phyloP scores from a whole-genome alignment of 2,329 filamentous ascomycete genomes.

The Fusarium nanum region DNA sequence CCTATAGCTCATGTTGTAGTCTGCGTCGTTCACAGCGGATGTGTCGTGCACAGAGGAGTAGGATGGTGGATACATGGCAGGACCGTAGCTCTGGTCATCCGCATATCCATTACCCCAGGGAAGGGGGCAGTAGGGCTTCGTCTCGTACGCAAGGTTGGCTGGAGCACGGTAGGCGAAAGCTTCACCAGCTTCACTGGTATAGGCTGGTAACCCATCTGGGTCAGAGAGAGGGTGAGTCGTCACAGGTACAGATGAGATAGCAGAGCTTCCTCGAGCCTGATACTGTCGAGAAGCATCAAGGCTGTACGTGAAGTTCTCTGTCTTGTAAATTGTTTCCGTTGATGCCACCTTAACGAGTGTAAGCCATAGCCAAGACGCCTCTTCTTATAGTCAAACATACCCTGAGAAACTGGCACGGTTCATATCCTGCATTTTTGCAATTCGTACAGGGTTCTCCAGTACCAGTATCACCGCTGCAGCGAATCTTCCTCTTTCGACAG shows the following conservation, averaged over 20 bases:
- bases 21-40: conserved; percentile 35
- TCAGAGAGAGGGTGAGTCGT: conserved; percentile 31
- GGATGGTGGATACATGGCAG: conserved; percentile 40
- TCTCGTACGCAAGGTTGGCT: conserved; percentile 41
- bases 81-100: conserved; percentile 44
- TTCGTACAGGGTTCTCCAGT: conserved; percentile 83
- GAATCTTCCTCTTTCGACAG: conserved; percentile 93
- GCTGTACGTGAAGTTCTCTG: conserved; percentile 46
- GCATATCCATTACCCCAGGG: conserved; percentile 44
- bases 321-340: conserved; percentile 47
- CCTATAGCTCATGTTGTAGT: conserved; percentile 48
- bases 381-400: conserved; percentile 62
- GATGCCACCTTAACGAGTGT: conserved; percentile 48
- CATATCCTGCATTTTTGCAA: conserved; percentile 79
- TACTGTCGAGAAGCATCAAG: conserved; percentile 49
- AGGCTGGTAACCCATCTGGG: conserved; percentile 34
- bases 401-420: conserved; percentile 82
- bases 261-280: conserved; percentile 43
- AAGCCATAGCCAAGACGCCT: not conserved
- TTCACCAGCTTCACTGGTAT: conserved; percentile 32
- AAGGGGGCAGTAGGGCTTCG: conserved; percentile 44
- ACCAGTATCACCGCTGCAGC: conserved; percentile 87
- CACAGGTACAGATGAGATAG: conserved; percentile 24
- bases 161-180: conserved; percentile 36
- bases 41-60: conserved; percentile 40